Evolutionary conservation across 208 protist genomes (phyloP).

Genomic region (Strigomonas galati): DNA sequence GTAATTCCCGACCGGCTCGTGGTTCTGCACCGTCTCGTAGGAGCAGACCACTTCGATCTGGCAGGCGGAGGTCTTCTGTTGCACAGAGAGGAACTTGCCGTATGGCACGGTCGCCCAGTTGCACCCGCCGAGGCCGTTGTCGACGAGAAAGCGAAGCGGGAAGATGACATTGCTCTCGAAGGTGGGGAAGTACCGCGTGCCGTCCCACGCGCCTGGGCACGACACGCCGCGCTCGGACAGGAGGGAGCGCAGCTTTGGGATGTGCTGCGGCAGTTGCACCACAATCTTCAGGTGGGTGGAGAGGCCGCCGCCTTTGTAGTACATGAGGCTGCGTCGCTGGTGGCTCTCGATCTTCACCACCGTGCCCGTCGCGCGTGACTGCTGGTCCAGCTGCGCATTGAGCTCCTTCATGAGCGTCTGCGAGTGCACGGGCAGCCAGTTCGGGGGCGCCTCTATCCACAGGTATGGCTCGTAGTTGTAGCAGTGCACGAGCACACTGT

Average conservation of each 20-base stretch:
- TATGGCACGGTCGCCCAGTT: conserved; percentile 93
- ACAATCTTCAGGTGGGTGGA: conserved; percentile 81
- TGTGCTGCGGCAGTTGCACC: conserved; percentile 88
- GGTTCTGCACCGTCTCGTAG: conserved; percentile 82
- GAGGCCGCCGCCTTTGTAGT: conserved; percentile 55
- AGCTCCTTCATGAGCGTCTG: conserved; percentile 69
- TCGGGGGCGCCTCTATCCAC: conserved; percentile 87
- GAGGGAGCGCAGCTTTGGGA: conserved; percentile 79
- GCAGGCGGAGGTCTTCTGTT: conserved; percentile 60
- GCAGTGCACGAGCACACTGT: conserved; percentile 90
- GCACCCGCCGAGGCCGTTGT: conserved; percentile 94
- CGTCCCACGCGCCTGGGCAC: conserved; percentile 72
- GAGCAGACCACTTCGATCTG: conserved; percentile 93
- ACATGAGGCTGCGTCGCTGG: conserved; percentile 73
- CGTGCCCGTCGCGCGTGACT: conserved; percentile 55
- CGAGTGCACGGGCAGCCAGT: conserved; percentile 74
- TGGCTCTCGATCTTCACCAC: conserved; percentile 83
- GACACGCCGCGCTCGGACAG: conserved; percentile 72
- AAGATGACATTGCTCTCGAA: conserved; percentile 99
- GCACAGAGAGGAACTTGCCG: conserved; percentile 41
- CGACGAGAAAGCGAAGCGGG: conserved; percentile 98
- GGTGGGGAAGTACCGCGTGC: conserved; percentile 86
- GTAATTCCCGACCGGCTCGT: conserved; percentile 90
- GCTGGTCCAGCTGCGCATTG: conserved; percentile 63
- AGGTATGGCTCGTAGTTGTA: conserved; percentile 97